phyloP scores from a whole-genome alignment of 306 rosid species.

The Betula pendula region DNA sequence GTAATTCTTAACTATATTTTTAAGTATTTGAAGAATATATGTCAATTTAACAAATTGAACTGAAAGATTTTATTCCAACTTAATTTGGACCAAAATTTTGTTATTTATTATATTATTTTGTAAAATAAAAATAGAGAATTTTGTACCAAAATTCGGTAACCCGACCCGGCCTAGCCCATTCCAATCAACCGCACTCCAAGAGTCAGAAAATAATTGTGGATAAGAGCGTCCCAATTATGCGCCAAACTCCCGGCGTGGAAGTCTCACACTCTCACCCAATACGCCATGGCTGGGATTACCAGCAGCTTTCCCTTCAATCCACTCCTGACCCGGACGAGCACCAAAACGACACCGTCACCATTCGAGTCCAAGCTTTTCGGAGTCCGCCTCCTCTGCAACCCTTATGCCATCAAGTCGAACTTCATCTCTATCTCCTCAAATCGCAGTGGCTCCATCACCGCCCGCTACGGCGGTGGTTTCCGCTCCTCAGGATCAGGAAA shows the following conservation, averaged over 20 bases:
- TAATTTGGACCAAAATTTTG: too few species aligned
- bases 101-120: too few species aligned
- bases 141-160: too few species aligned
- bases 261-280: neutral
- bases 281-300: constrained; percentile 75
- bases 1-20: too few species aligned
- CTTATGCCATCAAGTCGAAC: constrained; percentile 32
- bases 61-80: too few species aligned
- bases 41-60: too few species aligned
- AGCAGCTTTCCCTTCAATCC: constrained; percentile 52
- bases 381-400: constrained; percentile 35
- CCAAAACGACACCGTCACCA: constrained; percentile 28
- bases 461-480: constrained; percentile 54
- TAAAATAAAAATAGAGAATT: too few species aligned
- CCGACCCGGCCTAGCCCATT: neutral
- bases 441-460: constrained; percentile 29
- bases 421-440: constrained; percentile 28
- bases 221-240: constrained; percentile 2
- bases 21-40: too few species aligned
- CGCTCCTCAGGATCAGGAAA: constrained; percentile 42
- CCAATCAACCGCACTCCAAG: neutral
- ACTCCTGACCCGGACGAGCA: constrained; percentile 23
- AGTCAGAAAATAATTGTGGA: neutral
- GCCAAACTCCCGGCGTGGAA: constrained; percentile 15
- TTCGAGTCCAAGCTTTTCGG: constrained; percentile 58